A percentile compares a stretch with the other conserved stretches of the same genome.
phyloP scores from a whole-genome alignment of 306 rosid genomes.

The Biancaea sappan region DNA sequence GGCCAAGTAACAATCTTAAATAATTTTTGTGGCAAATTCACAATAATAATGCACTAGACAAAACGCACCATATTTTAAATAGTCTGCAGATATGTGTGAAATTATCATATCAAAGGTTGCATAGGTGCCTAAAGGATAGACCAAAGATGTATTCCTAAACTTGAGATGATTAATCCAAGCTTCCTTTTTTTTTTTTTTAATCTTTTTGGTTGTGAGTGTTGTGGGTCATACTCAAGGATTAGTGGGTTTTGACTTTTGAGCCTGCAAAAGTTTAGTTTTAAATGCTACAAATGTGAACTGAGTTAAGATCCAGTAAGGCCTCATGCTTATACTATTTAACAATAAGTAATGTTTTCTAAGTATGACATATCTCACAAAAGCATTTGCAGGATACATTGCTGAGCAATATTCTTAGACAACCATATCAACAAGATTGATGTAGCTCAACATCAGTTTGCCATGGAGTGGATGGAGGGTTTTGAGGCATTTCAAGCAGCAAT shows the following conservation, averaged over 20 bases:
- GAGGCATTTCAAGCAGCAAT: no score
- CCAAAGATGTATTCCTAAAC: neutral
- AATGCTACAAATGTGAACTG: neutral
- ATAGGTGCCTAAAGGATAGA: neutral
- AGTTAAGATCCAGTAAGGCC: neutral
- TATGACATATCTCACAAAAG: neutral
- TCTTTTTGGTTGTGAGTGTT: neutral
- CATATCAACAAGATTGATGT: no score
- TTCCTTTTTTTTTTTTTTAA: no score
- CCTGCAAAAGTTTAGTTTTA: slow-evolving; percentile 20
- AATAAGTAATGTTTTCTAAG: neutral
- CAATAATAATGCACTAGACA: neutral
- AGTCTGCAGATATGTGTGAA: neutral
- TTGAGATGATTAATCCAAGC: neutral
- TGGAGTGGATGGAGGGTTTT: no score
- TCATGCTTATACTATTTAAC: slow-evolving; percentile 14
- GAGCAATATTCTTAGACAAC: neutral
- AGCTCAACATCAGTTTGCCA: no score
- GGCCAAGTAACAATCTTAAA: neutral
- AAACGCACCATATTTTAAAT: neutral
- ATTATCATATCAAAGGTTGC: neutral
- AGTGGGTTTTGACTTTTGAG: neutral
- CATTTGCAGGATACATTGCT: neutral
- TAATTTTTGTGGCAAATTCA: neutral
- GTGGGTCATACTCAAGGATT: neutral